phyloP scores from a whole-genome alignment of 345 rosid genomes.

The Murraya koenigii region DNA sequence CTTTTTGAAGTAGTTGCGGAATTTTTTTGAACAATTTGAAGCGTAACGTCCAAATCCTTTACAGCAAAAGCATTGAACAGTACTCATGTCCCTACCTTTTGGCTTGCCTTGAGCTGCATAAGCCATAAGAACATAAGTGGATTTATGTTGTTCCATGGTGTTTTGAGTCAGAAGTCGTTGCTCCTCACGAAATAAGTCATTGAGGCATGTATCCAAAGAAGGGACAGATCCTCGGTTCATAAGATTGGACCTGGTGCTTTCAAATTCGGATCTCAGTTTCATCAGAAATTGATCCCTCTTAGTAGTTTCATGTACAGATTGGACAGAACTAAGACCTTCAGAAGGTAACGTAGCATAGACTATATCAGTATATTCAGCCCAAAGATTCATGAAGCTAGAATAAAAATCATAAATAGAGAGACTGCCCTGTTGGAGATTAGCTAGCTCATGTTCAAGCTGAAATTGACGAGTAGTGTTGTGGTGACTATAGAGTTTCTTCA shows the following conservation, averaged over 20 bases:
- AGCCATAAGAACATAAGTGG: background rate
- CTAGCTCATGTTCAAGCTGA: conserved; percentile 3
- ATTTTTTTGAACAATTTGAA: background rate
- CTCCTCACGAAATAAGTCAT: background rate
- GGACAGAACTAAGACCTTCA: background rate
- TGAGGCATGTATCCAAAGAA: background rate
- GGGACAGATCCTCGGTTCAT: too few relatives aligned
- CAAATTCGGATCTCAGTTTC: too few relatives aligned
- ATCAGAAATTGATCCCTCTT: too few relatives aligned
- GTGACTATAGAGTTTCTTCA: conserved; percentile 4
- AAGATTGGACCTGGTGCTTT: too few relatives aligned
- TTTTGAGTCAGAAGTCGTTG: background rate
- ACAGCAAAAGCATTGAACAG: background rate
- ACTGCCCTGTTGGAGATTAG: background rate
- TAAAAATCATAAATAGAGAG: background rate
- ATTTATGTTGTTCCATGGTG: too few relatives aligned
- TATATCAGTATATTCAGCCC: background rate
- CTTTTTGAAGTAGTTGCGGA: background rate
- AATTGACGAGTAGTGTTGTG: background rate
- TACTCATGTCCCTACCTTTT: background rate
- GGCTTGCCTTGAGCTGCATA: background rate
- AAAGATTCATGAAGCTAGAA: background rate
- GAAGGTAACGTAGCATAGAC: background rate
- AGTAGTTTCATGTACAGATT: conserved; percentile 3
- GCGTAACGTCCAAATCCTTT: background rate